These are phyloP conservation scores for Phytopythium cucurbitacearum DNA, from an alignment of 352 stramenopile species.

Conservation along the genomic window DNA sequence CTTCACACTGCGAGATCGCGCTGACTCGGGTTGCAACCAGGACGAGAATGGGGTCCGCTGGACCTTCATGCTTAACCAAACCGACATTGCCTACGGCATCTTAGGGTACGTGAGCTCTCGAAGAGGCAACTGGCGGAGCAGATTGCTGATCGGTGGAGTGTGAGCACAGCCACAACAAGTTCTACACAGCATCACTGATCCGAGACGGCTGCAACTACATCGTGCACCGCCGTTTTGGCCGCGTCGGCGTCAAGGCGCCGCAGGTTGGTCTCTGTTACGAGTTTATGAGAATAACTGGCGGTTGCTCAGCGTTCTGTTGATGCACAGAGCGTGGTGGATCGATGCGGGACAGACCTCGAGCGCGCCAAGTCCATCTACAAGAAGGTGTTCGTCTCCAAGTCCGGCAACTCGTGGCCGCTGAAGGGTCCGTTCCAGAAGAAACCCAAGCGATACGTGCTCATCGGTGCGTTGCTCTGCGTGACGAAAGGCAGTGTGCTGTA, in stretches of 20 bases:
- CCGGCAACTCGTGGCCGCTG: constrained; percentile 59
- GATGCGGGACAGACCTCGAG: constrained; percentile 10
- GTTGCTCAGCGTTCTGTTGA: not conserved
- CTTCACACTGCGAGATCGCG: not conserved
- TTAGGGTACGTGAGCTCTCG: constrained; percentile 27
- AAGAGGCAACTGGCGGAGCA: not conserved
- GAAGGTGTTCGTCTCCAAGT: constrained; percentile 53
- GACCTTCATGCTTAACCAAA: constrained; percentile 70
- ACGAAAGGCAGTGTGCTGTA: constrained; percentile 4
- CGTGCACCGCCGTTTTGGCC: constrained; percentile 67
- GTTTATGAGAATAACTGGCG: not conserved
- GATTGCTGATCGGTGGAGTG: not conserved
- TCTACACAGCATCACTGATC: constrained; percentile 70
- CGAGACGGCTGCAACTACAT: constrained; percentile 29
- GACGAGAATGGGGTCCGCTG: constrained; percentile 46
- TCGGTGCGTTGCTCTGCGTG: constrained; percentile 28
- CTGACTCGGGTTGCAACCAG: constrained; percentile 10
- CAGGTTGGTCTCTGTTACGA: constrained; percentile 18
- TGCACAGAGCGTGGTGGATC: too few relatives aligned
- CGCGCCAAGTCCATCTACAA: constrained; percentile 34
- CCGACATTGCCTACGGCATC: constrained; percentile 47
- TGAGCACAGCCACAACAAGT: constrained; percentile 63
- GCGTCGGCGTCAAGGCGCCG: constrained; percentile 50
- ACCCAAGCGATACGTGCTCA: constrained; percentile 57
- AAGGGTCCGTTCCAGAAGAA: constrained; percentile 34